Base-by-base conservation (phyloP, 1,139 yeast genomes). In the Kodamaea suecica region DNA sequence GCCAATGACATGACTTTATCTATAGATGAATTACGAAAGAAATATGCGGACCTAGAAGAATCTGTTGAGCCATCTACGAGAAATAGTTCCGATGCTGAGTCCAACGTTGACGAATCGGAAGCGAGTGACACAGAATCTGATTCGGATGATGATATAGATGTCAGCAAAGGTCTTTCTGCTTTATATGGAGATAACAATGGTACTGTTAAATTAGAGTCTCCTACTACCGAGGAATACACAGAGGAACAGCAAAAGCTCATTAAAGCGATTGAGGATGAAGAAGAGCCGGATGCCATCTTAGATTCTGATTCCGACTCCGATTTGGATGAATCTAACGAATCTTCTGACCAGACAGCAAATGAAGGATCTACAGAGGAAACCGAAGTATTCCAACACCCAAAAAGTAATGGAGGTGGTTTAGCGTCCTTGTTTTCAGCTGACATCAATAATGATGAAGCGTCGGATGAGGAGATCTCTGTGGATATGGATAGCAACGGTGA, bases 11-110 rank as follows among this genome's bases (percentile, higher is more conserved):
- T 73, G 39, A 58, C 73, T 23, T 61, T 86, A 27, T 67, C 87
- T 0, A 73, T 84, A 2, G 90, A 83, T 17, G 79, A 85, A 48
- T 65, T 86, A 37, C 66, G 69, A 25, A 66, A 66, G 30, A 86
- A 86, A 52, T 86, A 86, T 54, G 74, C 82, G 19, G 59, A 67
- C 19, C 45, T 81, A 34, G 71, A 71, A 23, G 48, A 42, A 9
- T 48, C 61, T 0, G 36, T 43, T 3, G 23, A 29, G 3, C 38
- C 34, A 6, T n/a, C 31, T 7, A 13, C 9, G 10, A 16, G 16
- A 5, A 13, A 20, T 8, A 13, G 14, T 8, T 15, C 13, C 10
- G 30, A 31, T 8, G 28, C 38, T 11, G 43, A 24, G 8, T 8
- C 11, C 5, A 16, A 14, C 23, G 17, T 26, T 23, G 33, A 23